These are phyloP conservation scores for Podaxis sp. DNA, from an alignment of 768 basidiomycete species.

Conservation along the genomic window DNA sequence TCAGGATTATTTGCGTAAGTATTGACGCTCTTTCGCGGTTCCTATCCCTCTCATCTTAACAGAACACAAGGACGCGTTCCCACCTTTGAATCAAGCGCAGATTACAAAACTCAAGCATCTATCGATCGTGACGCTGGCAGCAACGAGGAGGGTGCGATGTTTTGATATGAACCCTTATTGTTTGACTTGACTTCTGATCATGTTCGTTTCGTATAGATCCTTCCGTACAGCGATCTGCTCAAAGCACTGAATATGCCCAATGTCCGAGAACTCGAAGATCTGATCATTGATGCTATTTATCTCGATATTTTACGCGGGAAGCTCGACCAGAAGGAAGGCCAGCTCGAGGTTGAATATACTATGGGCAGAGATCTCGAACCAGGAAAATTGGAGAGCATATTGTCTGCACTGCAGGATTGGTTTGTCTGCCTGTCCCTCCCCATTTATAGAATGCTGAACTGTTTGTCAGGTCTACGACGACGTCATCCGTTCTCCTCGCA, in stretches of 20 bases:
- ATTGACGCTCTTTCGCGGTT: not conserved
- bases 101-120: slow-evolving; percentile 90
- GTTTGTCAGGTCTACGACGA: slow-evolving; percentile 62
- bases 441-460: not conserved
- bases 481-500: slow-evolving; percentile 65
- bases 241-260: slow-evolving; percentile 70
- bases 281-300: slow-evolving; percentile 97
- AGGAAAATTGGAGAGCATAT: slow-evolving; percentile 58
- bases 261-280: slow-evolving; percentile 90
- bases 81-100: slow-evolving; percentile 71
- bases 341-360: slow-evolving; percentile 89
- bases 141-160: slow-evolving; percentile 67
- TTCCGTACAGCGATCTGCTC: slow-evolving; percentile 78
- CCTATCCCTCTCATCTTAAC: slow-evolving; percentile 18
- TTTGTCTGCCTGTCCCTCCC: slow-evolving; percentile 28
- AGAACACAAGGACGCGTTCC: slow-evolving; percentile 70
- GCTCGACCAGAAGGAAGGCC: slow-evolving; percentile 88
- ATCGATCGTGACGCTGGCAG: slow-evolving; percentile 82
- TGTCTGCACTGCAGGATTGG: slow-evolving; percentile 69
- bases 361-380: slow-evolving; percentile 92
- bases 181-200: not conserved
- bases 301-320: slow-evolving; percentile 86
- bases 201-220: slow-evolving; percentile 48
- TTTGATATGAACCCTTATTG: not conserved
- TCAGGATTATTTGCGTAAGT: slow-evolving; percentile 75